A percentile compares a stretch with the other conserved stretches of the same genome.
Evolutionary conservation across 1,284 basidiomycete genomes (phyloP).

Genomic region (Pseudozyma hubeiensis): DNA sequence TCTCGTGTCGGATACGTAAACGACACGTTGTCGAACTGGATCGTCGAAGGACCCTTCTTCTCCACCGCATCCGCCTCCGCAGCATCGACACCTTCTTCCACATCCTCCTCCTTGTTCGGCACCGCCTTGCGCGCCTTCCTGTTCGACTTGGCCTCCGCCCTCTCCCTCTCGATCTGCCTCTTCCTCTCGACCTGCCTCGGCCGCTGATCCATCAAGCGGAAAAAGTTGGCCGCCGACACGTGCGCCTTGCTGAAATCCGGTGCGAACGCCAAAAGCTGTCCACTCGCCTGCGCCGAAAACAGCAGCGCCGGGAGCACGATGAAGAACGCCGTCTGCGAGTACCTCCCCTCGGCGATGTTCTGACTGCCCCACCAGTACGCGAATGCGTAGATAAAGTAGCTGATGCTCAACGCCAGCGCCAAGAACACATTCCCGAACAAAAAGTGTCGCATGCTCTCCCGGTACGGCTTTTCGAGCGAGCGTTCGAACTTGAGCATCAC

Average conservation of each 20-base stretch:
- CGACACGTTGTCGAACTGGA: slow-evolving; percentile 35
- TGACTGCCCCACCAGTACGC: slow-evolving; percentile 64
- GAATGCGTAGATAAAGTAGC: slow-evolving; percentile 63
- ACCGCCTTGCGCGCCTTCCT: slow-evolving; percentile 72
- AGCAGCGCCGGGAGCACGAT: slow-evolving; percentile 60
- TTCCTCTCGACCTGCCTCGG: slow-evolving; percentile 77
- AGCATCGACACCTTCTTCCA: slow-evolving; percentile 85
- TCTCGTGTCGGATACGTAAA: slow-evolving; percentile 50
- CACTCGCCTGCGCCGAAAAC: slow-evolving; percentile 62
- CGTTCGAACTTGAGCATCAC: slow-evolving; percentile 52
- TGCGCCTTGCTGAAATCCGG: slow-evolving; percentile 62
- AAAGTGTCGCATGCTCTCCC: slow-evolving; percentile 52
- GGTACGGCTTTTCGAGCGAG: slow-evolving; percentile 50
- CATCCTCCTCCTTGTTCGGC: slow-evolving; percentile 83
- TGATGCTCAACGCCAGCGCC: slow-evolving; percentile 58
- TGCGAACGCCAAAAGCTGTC: slow-evolving; percentile 61
- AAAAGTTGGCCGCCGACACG: slow-evolving; percentile 54
- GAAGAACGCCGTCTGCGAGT: slow-evolving; percentile 59
- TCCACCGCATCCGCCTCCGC: slow-evolving; percentile 14
- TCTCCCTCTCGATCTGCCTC: slow-evolving; percentile 52
- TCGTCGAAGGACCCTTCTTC: slow-evolving; percentile 9
- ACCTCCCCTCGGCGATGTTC: slow-evolving; percentile 55
- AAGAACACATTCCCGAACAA: slow-evolving; percentile 55
- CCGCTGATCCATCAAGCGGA: slow-evolving; percentile 67
- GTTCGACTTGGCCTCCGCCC: slow-evolving; percentile 51